Evolutionary conservation across 2,329 filamentous ascomycete species (phyloP), one percentile per base, ranked within the genome.

Genomic region (Pseudogymnoascus destructans): DNA sequence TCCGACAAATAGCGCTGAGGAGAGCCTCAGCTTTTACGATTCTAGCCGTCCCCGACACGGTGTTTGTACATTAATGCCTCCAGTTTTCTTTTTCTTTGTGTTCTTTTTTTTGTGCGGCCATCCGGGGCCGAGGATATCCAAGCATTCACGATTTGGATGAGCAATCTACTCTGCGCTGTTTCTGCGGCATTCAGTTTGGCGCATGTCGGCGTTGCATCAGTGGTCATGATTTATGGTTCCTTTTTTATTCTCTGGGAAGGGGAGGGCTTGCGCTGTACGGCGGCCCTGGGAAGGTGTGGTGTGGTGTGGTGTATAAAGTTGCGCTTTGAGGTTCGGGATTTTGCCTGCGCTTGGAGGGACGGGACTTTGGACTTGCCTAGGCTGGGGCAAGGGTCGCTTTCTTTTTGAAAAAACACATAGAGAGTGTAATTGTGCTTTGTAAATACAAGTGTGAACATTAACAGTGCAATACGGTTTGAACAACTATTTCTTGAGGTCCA

Each of bases 101-200:
- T 66, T 67, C 67, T 68, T 69, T 69, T 66, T 68, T 67, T 68
- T 68, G 68, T 59, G 68, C 64, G 60, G 64, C 69, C 70, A 71
- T 70, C 70, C 68, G 66, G 67, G 66, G 66, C 68, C 66, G 66
- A 66, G 63, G 66, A 66, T 68, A 64, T 67, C 64, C 61, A 67
- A 69, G 67, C 66, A 67, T 73, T 52, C 71, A 77, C 68, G 73
- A 76, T 77, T 67, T 74, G 74, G 74, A 76, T 72, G 73, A 74
- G 73, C 71, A 70, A 77, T 76, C 72, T 74, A 75, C 61, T 30
- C 60, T 57, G 59, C 59, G 58, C 63, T 62, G 63, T 61, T 59
- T 63, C 15, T 52, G 46, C 25, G 62, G 61, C 63, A 64, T 66
- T 62, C 55, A 61, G 55, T 59, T 62, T 61, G 58, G 64, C 55